A percentile compares a stretch with the other conserved stretches of the same genome.
These are phyloP conservation scores for Colletotrichum orchidophilum DNA, from an alignment of 2,329 filamentous ascomycete species.

Conservation along the genomic window DNA sequence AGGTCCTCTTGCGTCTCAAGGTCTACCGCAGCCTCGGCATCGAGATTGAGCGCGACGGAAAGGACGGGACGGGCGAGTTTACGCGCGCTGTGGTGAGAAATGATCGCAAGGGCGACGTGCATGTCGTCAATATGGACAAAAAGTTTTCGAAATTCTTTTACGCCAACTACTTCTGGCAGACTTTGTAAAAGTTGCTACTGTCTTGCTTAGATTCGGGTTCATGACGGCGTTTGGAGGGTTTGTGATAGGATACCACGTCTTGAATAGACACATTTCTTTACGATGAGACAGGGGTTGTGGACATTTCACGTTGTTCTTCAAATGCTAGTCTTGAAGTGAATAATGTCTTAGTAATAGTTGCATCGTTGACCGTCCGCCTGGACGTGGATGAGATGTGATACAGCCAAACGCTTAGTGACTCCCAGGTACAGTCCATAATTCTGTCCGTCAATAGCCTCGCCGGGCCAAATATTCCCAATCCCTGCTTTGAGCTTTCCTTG, in stretches of 20 bases:
- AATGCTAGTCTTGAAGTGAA: background rate
- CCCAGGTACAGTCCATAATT: background rate
- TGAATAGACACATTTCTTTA: background rate
- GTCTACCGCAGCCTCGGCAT: conserved; percentile 93
- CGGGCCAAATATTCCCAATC: background rate
- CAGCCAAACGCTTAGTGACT: conserved; percentile 12
- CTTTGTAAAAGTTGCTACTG: conserved; percentile 61
- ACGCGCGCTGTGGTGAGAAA: conserved; percentile 87
- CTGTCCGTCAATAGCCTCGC: background rate
- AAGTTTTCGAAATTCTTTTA: conserved; percentile 94
- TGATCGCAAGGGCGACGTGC: conserved; percentile 86
- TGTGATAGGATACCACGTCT: conserved; percentile 19
- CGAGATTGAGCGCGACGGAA: conserved; percentile 81
- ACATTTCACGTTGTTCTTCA: background rate
- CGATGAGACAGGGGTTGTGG: no score
- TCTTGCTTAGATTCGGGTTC: background rate
- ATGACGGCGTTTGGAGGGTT: conserved; percentile 16
- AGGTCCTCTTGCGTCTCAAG: conserved; percentile 80
- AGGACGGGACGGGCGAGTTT: conserved; percentile 74
- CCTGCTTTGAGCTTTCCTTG: background rate
- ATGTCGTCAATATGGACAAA: conserved; percentile 92
- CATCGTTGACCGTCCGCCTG: background rate
- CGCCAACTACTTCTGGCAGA: conserved; percentile 96
- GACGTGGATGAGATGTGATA: conserved; percentile 24
- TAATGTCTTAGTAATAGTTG: background rate